Percentiles rank a stretch among this genome's conserved stretches.
Evolutionary conservation across 2,329 filamentous ascomycete genomes (phyloP).

Genomic region (Elsinoe fawcettii): DNA sequence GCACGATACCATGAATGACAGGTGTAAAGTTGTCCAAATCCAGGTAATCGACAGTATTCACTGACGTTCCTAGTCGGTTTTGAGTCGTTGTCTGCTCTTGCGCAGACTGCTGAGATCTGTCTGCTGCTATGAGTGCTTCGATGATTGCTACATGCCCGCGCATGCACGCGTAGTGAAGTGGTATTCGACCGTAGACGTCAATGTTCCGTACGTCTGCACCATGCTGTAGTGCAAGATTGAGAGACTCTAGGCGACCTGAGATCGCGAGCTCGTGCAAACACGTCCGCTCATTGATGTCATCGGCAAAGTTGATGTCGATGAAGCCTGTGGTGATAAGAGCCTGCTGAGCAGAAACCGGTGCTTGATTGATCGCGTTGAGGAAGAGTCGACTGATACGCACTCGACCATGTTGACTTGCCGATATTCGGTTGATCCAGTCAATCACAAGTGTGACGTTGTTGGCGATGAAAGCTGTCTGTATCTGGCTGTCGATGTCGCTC

Average conservation of each 20-base stretch:
- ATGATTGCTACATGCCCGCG: conserved; percentile 83
- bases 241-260: conserved; percentile 73
- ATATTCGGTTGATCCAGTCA: conserved; percentile 70
- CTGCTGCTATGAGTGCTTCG: conserved; percentile 58
- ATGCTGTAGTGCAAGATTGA: conserved; percentile 65
- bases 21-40: conserved; percentile 98
- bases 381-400: conserved; percentile 87
- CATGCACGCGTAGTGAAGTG: conserved; percentile 93
- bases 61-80: conserved; percentile 19
- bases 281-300: conserved; percentile 96
- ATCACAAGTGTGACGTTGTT: conserved; percentile 70
- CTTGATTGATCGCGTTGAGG: conserved; percentile 79
- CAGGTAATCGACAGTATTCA: conserved; percentile 69
- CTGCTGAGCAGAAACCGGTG: conserved; percentile 65
- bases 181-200: conserved; percentile 90
- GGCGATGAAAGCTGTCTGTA: conserved; percentile 77
- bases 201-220: conserved; percentile 70
- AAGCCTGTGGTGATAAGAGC: conserved; percentile 71
- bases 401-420: conserved; percentile 51
- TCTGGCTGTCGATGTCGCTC: conserved; percentile 77
- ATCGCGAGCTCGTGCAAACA: conserved; percentile 96
- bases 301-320: conserved; percentile 85
- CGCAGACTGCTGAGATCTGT: not conserved
- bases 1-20: conserved; percentile 88
- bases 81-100: not conserved